A percentile compares a stretch with the other conserved stretches of the same genome.
Conservation (phyloP, 1,139 yeast species). For the Geotrichum reessii region DNA sequence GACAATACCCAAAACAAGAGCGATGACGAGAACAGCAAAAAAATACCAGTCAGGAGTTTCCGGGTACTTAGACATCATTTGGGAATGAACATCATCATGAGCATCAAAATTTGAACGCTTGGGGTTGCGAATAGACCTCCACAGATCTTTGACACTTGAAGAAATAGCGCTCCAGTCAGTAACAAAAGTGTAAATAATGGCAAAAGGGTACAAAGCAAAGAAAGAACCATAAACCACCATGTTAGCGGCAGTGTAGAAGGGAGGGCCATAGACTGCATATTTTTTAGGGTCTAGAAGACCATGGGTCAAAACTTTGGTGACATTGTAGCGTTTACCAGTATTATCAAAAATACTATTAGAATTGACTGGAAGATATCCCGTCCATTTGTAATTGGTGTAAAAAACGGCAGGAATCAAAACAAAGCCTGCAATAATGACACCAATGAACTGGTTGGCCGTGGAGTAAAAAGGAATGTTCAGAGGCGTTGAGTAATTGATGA, state of each 20-base stretch:
- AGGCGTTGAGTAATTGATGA: conserved; percentile 37
- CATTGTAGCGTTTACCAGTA: conserved; percentile 43
- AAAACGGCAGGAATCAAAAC: conserved; percentile 43
- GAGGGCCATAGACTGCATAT: conserved; percentile 42
- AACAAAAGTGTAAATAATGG: conserved; percentile 23
- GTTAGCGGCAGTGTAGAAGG: conserved; percentile 41
- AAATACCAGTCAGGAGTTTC: conserved; percentile 64
- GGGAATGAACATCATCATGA: conserved; percentile 18
- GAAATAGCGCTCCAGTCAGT: conserved; percentile 23
- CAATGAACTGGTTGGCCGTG: conserved; percentile 40
- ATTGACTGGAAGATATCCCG: conserved; percentile 51
- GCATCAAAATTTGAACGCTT: conserved; percentile 33
- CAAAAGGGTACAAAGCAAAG: conserved; percentile 30
- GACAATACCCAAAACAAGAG: conserved; percentile 46
- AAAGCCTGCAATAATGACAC: conserved; percentile 41
- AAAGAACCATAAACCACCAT: conserved; percentile 35
- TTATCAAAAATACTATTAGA: conserved; percentile 45
- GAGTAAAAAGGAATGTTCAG: conserved; percentile 47
- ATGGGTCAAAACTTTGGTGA: conserved; percentile 40
- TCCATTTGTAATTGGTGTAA: conserved; percentile 48
- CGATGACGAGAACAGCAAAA: conserved; percentile 41
- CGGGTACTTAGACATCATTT: conserved; percentile 46
- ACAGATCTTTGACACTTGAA: conserved; percentile 16
- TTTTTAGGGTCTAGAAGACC: conserved; percentile 33
- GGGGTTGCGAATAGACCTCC: conserved; percentile 31